phyloP scores from a whole-genome alignment of 192 early-diverging fungal species.

The Coemansia sp. region DNA sequence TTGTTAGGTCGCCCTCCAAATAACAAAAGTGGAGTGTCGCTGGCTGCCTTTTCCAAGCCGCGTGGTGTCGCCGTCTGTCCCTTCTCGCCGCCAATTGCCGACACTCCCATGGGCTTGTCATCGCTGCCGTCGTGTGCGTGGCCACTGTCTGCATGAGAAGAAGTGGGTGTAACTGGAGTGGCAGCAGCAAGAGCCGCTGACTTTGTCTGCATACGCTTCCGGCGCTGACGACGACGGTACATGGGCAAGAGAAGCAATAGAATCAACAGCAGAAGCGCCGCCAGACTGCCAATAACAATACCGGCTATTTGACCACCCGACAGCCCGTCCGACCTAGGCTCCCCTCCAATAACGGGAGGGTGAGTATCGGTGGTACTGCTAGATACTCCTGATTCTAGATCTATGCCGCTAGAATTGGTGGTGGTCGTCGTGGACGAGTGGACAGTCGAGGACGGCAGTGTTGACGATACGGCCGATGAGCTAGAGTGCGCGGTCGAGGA shows the following conservation, averaged over 20 bases:
- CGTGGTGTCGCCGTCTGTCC: slow-evolving; percentile 1
- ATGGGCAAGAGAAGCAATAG: slow-evolving; percentile 35
- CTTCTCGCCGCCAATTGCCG: slow-evolving; percentile 13
- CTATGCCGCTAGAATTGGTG: neutral
- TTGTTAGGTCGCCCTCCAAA: slow-evolving; percentile 40
- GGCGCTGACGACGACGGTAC: slow-evolving; percentile 37
- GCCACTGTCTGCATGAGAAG: neutral
- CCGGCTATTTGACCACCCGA: slow-evolving; percentile 49
- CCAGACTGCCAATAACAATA: slow-evolving; percentile 36
- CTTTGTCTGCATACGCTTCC: slow-evolving; percentile 28
- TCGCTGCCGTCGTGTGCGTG: neutral
- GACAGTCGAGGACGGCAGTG: neutral
- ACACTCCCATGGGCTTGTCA: neutral
- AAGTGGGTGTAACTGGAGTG: neutral
- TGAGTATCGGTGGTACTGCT: neutral
- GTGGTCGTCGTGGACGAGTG: neutral
- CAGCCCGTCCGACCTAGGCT: slow-evolving; percentile 22
- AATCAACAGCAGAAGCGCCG: slow-evolving; percentile 33
- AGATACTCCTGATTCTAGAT: neutral
- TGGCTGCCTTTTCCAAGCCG: slow-evolving; percentile 18
- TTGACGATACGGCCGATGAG: slow-evolving; percentile 2
- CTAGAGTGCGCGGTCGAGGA: neutral
- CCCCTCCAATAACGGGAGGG: neutral
- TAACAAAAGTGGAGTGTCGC: slow-evolving; percentile 45
- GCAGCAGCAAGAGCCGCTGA: slow-evolving; percentile 13